Evolutionary conservation across 768 basidiomycete genomes (phyloP), one percentile per base, ranked within the genome.

Genomic region (Calvatia gigantea): DNA sequence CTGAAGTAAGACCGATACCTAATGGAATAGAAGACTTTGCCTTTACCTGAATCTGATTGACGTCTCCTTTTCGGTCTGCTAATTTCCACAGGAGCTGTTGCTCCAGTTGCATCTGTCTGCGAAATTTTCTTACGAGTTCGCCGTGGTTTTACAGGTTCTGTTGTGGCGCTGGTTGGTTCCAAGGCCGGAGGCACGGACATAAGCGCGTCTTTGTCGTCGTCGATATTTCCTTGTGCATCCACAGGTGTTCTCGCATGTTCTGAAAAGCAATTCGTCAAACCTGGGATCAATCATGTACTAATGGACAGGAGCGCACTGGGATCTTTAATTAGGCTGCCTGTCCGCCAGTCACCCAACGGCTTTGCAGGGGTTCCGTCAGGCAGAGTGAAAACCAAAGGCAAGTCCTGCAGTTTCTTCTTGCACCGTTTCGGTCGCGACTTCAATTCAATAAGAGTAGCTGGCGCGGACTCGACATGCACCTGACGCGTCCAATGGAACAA

Each of bases 381-480:
- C 42, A 71, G 65, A 21, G 75, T 48, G 61, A 69, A 78, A 31
- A 65, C 61, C 21, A 72, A 70, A 11, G 89, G 89, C 4, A 91
- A 75, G 25, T 89, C 85, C 15, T 73, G 65, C 49, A 76, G 79
- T 38, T 73, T 78, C 65, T 85, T 90, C 59, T 59, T 68, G 17
- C 35, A 32, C 17, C 42, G 41, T 48, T 63, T 56, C 38, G 63
- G 49, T 37, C 60, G 29, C 9, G 8, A 19, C 23, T 52, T 32
- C 9, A 23, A 31, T 32, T 52, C 37, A n/a, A 28, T 15, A 28
- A 23, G 19, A 19, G 31, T 5, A 21, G 14, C 21, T 27, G 45
- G 42, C 38, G 54, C 38, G 38, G 15, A 19, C 33, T 56, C 27
- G n/a, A 27, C 17, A 33, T 56, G 19, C 7, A 4, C 31, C 61